Evolutionary conservation across 2,329 filamentous ascomycete genomes (phyloP), one percentile per base, ranked within the genome.

Genomic region (Pseudogymnoascus sp.): DNA sequence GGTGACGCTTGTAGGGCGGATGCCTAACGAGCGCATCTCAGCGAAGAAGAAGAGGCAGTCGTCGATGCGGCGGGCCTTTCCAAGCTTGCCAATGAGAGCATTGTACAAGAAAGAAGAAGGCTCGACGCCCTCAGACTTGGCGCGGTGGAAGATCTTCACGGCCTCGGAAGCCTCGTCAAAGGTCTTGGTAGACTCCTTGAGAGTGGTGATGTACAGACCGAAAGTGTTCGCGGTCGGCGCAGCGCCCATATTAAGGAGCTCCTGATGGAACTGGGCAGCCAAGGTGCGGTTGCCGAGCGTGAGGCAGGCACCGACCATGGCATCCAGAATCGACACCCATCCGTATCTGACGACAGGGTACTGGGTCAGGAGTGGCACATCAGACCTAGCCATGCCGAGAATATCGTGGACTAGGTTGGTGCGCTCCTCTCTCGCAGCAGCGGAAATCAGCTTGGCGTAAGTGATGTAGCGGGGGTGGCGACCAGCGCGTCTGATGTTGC

Each of bases 81-180:
- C 94, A 42, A 99, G 87, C 80, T 99, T 99, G 72, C 94, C 94
- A 69, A 99, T 99, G 31, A 99, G 82, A 60, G 94, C 94, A 71
- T 99, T 99, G 84, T 97, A 99, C 67, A 99, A 77, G 82, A 99
- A 99, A 0, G 93, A 96, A 59, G 90, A 96, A 18, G 94, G 92
- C 77, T 96, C 91, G 12, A 99, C 94, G 64, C 93, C 92, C 77
- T 99, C 94, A 11, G 89, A 80, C 79, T 95, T 92, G 64, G 94
- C 92, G 63, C 92, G 90, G 71, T 94, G 88, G 81, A 99, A 99
- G 75, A 99, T 96, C 78, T 95, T 95, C 73, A 97, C 89, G 63
- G 94, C 94, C 75, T 97, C 94, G 7, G 92, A 92, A 10, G 94
- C 94, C 75, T 99, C 94, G 71, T 99, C 94, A 68, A 97, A 97